Percentiles rank a stretch among this genome's conserved stretches.
Evolutionary conservation across 2,329 filamentous ascomycete species (phyloP).

Genomic region (Dothideomycetidae sp.): DNA sequence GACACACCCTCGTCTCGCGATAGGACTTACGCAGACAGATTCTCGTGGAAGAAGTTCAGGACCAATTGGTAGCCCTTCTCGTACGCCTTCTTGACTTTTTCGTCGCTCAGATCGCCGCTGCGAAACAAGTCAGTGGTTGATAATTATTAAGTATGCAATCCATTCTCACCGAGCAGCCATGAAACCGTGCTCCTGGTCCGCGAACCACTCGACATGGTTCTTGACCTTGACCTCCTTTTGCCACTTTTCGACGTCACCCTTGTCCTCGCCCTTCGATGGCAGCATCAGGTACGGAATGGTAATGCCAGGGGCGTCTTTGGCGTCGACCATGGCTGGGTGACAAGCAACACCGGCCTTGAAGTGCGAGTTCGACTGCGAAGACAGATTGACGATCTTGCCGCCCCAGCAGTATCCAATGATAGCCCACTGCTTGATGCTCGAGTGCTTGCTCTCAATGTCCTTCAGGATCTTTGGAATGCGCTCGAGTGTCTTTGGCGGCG

Average conservation of each 20-base stretch:
- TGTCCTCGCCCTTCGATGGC: conserved; percentile 42
- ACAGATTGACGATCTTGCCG: conserved; percentile 40
- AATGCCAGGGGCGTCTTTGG: conserved; percentile 40
- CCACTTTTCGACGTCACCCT: conserved; percentile 37
- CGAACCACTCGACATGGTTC: conserved; percentile 35
- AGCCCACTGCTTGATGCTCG: conserved; percentile 40
- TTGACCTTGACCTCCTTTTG: conserved; percentile 33
- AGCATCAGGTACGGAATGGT: conserved; percentile 44
- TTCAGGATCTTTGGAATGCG: conserved; percentile 41
- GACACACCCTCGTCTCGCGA: no score
- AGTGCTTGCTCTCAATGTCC: conserved; percentile 36
- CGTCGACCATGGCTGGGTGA: conserved; percentile 48
- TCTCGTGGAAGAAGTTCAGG: conserved; percentile 38
- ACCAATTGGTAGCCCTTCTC: conserved; percentile 36
- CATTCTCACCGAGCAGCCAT: conserved; percentile 29
- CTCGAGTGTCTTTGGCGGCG: conserved; percentile 42
- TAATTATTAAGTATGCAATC: neutral
- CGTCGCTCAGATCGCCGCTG: conserved; percentile 32
- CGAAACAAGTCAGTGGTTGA: neutral
- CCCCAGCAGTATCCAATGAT: conserved; percentile 43
- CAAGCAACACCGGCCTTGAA: conserved; percentile 44
- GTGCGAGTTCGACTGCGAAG: conserved; percentile 34
- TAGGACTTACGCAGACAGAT: conserved; percentile 33
- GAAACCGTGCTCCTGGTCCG: conserved; percentile 33
- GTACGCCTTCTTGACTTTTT: conserved; percentile 35